Conservation (phyloP, 31 red algal genomes). For the Porphyra umbilicalis region DNA sequence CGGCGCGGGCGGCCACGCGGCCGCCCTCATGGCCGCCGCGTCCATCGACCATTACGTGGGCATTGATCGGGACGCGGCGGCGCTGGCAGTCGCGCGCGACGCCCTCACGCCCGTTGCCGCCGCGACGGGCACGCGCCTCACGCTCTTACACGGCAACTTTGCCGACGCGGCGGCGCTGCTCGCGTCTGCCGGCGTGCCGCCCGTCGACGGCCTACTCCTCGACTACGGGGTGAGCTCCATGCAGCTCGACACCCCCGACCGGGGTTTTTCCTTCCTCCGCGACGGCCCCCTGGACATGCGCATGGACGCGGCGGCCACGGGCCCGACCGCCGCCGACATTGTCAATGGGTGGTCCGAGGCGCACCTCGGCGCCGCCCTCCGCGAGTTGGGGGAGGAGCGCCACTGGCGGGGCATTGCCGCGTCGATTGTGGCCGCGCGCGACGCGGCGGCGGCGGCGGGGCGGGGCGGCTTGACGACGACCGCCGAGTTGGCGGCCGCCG, state of each 20-base stretch:
- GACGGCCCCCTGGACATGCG: conserved; percentile 99
- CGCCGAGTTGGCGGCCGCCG: conserved; percentile 23
- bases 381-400: conserved; percentile 81
- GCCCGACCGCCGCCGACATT: conserved; percentile 61
- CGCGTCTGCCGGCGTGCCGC: neutral
- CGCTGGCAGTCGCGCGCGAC: conserved; percentile 17
- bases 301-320: conserved; percentile 35
- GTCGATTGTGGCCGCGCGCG: conserved; percentile 37
- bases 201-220: conserved; percentile 68
- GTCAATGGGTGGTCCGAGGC: conserved; percentile 58
- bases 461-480: conserved; percentile 15
- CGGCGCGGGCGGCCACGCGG: conserved; percentile 79
- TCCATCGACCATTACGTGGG: conserved; percentile 51
- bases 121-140: conserved; percentile 8
- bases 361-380: conserved; percentile 51
- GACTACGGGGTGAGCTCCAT: conserved; percentile 93
- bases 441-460: neutral
- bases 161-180: conserved; percentile 24
- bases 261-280: conserved; percentile 70
- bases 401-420: conserved; percentile 48
- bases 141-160: conserved; percentile 65
- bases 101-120: conserved; percentile 4
- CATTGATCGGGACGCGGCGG: conserved; percentile 65
- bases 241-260: conserved; percentile 72
- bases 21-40: conserved; percentile 7